phyloP scores from a whole-genome alignment of 352 stramenopile genomes.

The Phytopythium delawarense region DNA sequence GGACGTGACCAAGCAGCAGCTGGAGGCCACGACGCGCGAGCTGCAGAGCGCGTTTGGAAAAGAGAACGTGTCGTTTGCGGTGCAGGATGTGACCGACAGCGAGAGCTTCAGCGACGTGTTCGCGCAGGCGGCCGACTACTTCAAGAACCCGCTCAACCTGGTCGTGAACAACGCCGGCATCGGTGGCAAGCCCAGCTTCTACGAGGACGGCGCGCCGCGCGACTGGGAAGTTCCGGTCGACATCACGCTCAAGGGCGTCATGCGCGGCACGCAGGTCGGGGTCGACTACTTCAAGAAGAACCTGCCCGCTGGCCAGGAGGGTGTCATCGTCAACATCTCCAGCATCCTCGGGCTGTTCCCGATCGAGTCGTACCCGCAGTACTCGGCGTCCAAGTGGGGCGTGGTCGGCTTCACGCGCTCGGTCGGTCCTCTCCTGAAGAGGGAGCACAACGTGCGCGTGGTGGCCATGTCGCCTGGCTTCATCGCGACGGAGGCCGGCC shows the following conservation, averaged over 20 bases:
- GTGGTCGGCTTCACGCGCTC: slow-evolving; percentile 53
- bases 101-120: slow-evolving; percentile 43
- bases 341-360: slow-evolving; percentile 42
- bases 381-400: slow-evolving; percentile 46
- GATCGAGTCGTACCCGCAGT: slow-evolving; percentile 40
- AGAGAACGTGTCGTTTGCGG: slow-evolving; percentile 28
- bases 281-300: slow-evolving; percentile 35
- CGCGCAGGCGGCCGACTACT: slow-evolving; percentile 34
- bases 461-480: slow-evolving; percentile 40
- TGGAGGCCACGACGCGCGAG: slow-evolving; percentile 32
- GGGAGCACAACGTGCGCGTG: slow-evolving; percentile 44
- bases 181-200: slow-evolving; percentile 27
- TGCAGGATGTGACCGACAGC: slow-evolving; percentile 49
- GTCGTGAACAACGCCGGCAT: slow-evolving; percentile 67
- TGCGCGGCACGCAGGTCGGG: slow-evolving; percentile 47
- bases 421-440: slow-evolving; percentile 29
- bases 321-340: slow-evolving; percentile 47
- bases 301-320: slow-evolving; percentile 23
- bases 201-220: slow-evolving; percentile 12
- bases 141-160: slow-evolving; percentile 40
- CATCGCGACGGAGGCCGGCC: slow-evolving; percentile 42
- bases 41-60: slow-evolving; percentile 31
- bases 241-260: slow-evolving; percentile 49
- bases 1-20: slow-evolving; percentile 38
- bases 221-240: slow-evolving; percentile 22